Evolutionary conservation across 305 asterid species (phyloP).

Genomic region (Fraxinus velutina): DNA sequence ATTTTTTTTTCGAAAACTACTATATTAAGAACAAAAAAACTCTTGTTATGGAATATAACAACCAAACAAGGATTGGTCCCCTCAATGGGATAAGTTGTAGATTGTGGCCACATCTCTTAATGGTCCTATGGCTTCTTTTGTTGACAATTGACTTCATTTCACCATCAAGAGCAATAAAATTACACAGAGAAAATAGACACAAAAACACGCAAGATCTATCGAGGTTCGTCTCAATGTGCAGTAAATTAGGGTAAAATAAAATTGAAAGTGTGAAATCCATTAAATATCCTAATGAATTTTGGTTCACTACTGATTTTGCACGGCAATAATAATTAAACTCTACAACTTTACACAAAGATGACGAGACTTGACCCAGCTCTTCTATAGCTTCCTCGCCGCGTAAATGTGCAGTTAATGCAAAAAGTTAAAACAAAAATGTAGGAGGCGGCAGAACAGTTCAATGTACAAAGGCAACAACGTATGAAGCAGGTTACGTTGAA

Average conservation of each 20-base stretch:
- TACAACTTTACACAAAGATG: background rate
- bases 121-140: slow-evolving; percentile 12
- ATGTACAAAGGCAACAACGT: slow-evolving; percentile 17
- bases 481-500: slow-evolving; percentile 22
- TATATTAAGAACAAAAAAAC: background rate
- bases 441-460: slow-evolving; percentile 22
- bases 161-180: too few species aligned
- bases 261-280: background rate
- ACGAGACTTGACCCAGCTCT: background rate
- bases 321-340: too few species aligned
- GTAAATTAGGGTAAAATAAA: too few species aligned
- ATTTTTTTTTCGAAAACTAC: background rate
- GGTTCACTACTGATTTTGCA: background rate
- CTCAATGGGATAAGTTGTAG: background rate
- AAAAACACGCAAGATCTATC: too few species aligned
- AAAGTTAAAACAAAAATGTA: background rate
- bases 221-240: too few species aligned
- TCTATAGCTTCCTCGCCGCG: background rate
- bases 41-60: slow-evolving; percentile 1
- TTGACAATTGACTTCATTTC: background rate
- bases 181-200: too few species aligned
- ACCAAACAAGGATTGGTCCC: background rate
- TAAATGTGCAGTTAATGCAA: slow-evolving; percentile 21
- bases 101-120: slow-evolving; percentile 8
- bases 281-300: background rate